Percentiles rank a stretch among this genome's conserved stretches.
These are phyloP conservation scores for Colletotrichum limetticola DNA, from an alignment of 2,329 filamentous ascomycete species.

Conservation along the genomic window DNA sequence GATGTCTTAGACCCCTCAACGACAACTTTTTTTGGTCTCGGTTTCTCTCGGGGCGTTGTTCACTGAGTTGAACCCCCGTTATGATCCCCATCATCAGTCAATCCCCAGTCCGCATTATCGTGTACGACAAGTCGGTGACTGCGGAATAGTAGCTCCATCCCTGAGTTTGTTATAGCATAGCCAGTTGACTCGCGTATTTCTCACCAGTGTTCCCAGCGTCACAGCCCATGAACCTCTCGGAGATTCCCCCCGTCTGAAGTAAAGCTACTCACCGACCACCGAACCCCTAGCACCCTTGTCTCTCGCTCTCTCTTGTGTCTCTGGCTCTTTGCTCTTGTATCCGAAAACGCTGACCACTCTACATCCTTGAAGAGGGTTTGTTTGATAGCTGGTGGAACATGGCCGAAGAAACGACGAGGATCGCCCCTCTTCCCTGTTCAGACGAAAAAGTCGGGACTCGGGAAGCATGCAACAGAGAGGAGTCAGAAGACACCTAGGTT, in stretches of 20 bases:
- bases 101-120: not conserved
- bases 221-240: not conserved
- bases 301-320: not conserved
- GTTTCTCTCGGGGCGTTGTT: not conserved
- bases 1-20: conserved; percentile 20
- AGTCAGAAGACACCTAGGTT: not conserved
- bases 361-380: not conserved
- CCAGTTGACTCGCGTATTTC: conserved; percentile 1
- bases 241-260: not conserved
- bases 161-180: not conserved
- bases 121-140: not conserved
- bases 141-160: not conserved
- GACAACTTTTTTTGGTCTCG: not conserved
- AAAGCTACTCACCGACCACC: not conserved
- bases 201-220: not conserved
- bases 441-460: conserved; percentile 5
- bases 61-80: not conserved
- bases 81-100: not conserved
- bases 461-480: not conserved
- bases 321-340: not conserved
- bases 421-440: conserved; percentile 3
- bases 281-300: not conserved
- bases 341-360: not conserved
- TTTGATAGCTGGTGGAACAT: not conserved
- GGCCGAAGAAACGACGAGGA: conserved; percentile 18